Evolutionary conservation across 1,284 basidiomycete genomes (phyloP).

Genomic region (Tetrapyrgos nigripes): DNA sequence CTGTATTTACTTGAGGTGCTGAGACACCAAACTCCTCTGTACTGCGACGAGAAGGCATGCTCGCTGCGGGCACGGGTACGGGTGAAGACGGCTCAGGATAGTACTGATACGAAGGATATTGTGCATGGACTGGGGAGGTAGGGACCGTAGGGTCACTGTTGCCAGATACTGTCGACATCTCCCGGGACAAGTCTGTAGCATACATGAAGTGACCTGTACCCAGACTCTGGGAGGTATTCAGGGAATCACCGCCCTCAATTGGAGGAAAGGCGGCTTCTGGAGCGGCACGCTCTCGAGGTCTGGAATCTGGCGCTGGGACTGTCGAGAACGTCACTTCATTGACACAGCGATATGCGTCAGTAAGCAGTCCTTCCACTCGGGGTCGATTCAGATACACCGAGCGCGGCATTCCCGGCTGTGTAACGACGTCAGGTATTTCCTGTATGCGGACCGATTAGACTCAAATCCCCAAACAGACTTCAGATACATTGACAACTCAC

Average conservation of each 20-base stretch:
- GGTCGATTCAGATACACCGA: conserved; percentile 73
- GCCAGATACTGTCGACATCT: conserved; percentile 11
- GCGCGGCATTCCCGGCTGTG: conserved; percentile 82
- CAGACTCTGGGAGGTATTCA: conserved; percentile 25
- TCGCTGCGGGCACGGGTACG: background rate
- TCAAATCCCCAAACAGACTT: background rate
- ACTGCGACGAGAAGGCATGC: conserved; percentile 18
- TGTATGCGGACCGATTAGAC: conserved; percentile 30
- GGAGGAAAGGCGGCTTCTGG: conserved; percentile 11
- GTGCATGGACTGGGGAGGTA: conserved; percentile 13
- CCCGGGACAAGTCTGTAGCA: conserved; percentile 17
- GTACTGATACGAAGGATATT: conserved; percentile 6
- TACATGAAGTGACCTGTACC: conserved; percentile 34
- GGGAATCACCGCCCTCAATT: conserved; percentile 23
- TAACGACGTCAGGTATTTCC: conserved; percentile 84
- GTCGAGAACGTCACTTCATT: conserved; percentile 62
- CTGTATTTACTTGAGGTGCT: conserved; percentile 22
- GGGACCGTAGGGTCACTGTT: conserved; percentile 13
- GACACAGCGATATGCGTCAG: conserved; percentile 68
- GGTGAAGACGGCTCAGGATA: conserved; percentile 4
- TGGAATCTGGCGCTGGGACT: conserved; percentile 39
- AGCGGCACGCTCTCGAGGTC: conserved; percentile 11
- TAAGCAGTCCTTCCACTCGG: conserved; percentile 65
- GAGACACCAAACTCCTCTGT: conserved; percentile 49
- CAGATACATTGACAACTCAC: conserved; percentile 54